Evolutionary conservation across 164 flowering plant genomes (phyloP).

Genomic region (Piper longum): DNA sequence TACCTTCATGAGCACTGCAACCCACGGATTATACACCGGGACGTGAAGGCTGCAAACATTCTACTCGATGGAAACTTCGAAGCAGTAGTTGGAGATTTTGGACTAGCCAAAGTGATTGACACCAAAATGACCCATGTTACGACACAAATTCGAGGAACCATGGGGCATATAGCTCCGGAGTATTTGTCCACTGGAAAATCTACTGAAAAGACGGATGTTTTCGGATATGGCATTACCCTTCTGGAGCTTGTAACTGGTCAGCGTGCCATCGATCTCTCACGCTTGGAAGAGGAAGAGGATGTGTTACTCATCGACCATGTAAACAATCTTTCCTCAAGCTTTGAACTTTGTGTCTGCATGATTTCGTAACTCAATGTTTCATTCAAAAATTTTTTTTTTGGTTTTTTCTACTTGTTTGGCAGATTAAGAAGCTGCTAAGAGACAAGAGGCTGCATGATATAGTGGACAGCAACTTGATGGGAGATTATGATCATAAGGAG

Average conservation of each 20-base stretch:
- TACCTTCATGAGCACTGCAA: constrained; percentile 54
- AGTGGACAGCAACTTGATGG: constrained; percentile 51
- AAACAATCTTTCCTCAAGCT: constrained; percentile 2
- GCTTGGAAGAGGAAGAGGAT: constrained; percentile 32
- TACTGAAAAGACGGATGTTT: constrained; percentile 54
- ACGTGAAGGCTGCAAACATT: constrained; percentile 54
- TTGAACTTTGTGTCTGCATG: no score
- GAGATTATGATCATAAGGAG: constrained; percentile 43
- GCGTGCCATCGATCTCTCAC: constrained; percentile 29
- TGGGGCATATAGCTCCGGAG: constrained; percentile 56
- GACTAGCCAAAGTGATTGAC: constrained; percentile 41
- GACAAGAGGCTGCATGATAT: constrained; percentile 59
- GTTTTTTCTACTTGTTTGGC: not conserved
- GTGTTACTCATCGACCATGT: constrained; percentile 30
- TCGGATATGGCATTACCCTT: constrained; percentile 45
- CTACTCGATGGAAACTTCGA: constrained; percentile 38
- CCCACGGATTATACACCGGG: constrained; percentile 50
- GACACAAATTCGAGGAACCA: constrained; percentile 52
- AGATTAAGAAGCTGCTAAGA: constrained; percentile 72
- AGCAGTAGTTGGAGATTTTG: constrained; percentile 51
- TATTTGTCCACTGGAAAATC: constrained; percentile 45
- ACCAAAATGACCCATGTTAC: constrained; percentile 39
- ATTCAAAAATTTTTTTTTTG: not conserved
- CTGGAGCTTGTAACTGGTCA: constrained; percentile 51
- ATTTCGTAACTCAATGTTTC: no score